phyloP scores from a whole-genome alignment of 192 early-diverging fungal genomes.

The Entomortierella beljakovae region DNA sequence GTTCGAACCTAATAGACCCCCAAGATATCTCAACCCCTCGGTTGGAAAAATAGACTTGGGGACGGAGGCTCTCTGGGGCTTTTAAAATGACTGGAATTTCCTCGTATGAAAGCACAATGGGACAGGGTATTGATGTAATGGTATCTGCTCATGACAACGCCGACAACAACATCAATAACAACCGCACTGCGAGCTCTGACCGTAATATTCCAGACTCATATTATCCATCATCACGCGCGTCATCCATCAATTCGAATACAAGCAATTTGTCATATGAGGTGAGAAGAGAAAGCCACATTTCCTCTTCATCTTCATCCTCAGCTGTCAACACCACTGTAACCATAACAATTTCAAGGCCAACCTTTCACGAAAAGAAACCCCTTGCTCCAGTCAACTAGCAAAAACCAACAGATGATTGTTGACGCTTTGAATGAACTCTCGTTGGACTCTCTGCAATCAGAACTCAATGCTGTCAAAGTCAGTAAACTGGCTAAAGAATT shows the following conservation, averaged over 20 bases:
- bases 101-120: too few species aligned
- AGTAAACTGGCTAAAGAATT: slow-evolving; percentile 27
- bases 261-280: too few species aligned
- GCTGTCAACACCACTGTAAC: background rate
- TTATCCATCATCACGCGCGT: background rate
- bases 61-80: too few species aligned
- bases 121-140: background rate
- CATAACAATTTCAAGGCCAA: background rate
- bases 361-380: too few species aligned
- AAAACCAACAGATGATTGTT: slow-evolving; percentile 5
- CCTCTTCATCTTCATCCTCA: background rate
- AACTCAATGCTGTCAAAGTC: slow-evolving; percentile 19
- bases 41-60: too few species aligned
- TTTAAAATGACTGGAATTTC: too few species aligned
- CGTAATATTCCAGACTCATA: too few species aligned
- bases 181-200: too few species aligned
- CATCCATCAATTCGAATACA: background rate
- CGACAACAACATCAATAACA: too few species aligned
- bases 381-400: background rate
- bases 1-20: too few species aligned
- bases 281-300: too few species aligned
- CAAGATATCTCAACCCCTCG: background rate
- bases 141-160: background rate
- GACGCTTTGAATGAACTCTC: slow-evolving; percentile 28
- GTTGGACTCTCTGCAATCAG: slow-evolving; percentile 4